Conservation (phyloP, 2,329 filamentous ascomycete genomes). For the Aspergillus chevalieri region DNA sequence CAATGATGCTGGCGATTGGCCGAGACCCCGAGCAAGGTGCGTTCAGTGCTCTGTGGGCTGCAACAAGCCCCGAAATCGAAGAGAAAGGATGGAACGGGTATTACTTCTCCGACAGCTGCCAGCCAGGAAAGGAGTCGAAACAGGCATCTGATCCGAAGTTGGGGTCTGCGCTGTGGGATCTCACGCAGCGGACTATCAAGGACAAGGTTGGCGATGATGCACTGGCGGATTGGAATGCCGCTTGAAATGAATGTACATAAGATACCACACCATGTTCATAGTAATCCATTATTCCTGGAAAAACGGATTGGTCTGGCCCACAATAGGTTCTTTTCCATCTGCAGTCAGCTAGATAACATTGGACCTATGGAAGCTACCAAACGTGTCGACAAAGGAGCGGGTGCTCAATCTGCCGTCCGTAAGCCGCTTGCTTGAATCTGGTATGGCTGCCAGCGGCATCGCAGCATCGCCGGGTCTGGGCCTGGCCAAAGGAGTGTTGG, state of each 20-base stretch:
- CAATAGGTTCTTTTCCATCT: no score
- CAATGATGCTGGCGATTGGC: slow-evolving; percentile 28
- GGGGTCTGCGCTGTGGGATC: slow-evolving; percentile 34
- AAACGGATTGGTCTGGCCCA: no score
- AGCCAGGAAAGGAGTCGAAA: slow-evolving; percentile 33
- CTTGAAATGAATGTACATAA: background rate
- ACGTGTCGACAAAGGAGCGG: no score
- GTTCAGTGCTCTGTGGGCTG: slow-evolving; percentile 40
- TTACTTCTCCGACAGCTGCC: slow-evolving; percentile 38
- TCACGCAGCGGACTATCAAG: slow-evolving; percentile 36
- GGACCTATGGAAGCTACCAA: no score
- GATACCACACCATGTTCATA: no score
- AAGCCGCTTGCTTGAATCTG: no score
- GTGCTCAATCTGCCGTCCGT: no score
- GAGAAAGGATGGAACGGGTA: slow-evolving; percentile 40
- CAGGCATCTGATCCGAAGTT: slow-evolving; percentile 38
- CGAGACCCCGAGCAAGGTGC: slow-evolving; percentile 39
- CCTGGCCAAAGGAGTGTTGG: no score
- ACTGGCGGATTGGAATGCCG: slow-evolving; percentile 29
- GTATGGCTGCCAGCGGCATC: no score
- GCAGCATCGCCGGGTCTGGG: no score
- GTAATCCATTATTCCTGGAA: no score
- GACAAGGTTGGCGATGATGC: slow-evolving; percentile 38
- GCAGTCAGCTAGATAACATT: no score
- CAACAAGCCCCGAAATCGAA: slow-evolving; percentile 38